Evolutionary conservation across 176 grass and related monocot genomes (phyloP), one percentile per base, ranked within the genome.

Genomic region (Eremochloa ophiuroides): DNA sequence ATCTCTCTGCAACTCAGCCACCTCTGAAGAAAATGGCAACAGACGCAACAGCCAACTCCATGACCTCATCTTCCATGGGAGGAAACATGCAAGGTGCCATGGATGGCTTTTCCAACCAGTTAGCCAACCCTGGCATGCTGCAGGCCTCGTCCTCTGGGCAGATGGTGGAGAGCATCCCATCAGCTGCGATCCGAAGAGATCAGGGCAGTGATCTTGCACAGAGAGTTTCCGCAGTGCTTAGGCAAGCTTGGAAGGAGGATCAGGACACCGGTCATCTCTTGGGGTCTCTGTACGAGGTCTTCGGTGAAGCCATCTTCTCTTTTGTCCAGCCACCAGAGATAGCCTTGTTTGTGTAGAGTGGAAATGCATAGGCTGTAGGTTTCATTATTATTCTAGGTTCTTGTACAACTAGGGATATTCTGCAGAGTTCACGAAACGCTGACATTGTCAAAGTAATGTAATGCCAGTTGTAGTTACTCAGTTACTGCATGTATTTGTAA

Each of bases 201-300:
- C 85, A 89, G 30, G 67, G 78, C 35, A 78, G 30, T 34, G 66
- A 61, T n/a, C 78, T 77, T 29, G 28, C 71, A 5, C 92, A 89
- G 9, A 93, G 66, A 44, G 84, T 82, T 12, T 98, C 90, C 1
- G 17, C 61, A 0, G 88, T 93, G 63, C 69, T 98, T 71, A 89
- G 90, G 73, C 90, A 95, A 85, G 92, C 95, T 29, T 98, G 95
- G 95, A 95, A 89, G 62, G 95, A 98, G 75, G 95, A 98, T 50
- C 59, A 89, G 41, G 85, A 98, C 56, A 78, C 88, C 2, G 88
- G 92, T 5, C 81, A 88, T 85, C 88, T 98, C 27, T 58, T 98
- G 55, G 74, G 79, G 5, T 88, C 92, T 20, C 64, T 98, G 38
- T 80, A 87, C 12, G 84, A 76, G 34, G 83, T 93, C n/a, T 98